Evolutionary conservation across 495 filamentous ascomycete species (phyloP).

Genomic region (Penicillium riverlandense): DNA sequence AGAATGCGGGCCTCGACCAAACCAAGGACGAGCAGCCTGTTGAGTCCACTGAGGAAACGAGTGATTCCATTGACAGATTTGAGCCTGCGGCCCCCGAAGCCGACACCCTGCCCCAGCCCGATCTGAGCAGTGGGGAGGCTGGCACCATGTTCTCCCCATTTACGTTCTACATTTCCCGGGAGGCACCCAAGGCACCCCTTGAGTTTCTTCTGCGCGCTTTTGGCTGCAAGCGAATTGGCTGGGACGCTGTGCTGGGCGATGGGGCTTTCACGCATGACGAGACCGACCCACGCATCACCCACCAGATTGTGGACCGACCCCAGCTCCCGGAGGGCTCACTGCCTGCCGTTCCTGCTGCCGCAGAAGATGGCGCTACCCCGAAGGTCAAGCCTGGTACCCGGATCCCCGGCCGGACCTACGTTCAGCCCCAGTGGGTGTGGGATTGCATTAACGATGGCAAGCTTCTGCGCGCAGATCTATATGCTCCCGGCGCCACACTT

Average conservation of each 20-base stretch:
- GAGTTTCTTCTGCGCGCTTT: constrained; percentile 94
- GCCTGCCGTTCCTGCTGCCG: constrained; percentile 48
- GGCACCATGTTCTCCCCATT: constrained; percentile 73
- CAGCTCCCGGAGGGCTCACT: constrained; percentile 58
- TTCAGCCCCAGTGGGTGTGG: constrained; percentile 99
- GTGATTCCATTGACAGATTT: constrained; percentile 81
- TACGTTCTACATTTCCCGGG: constrained; percentile 88
- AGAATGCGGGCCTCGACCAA: constrained; percentile 34
- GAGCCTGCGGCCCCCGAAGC: constrained; percentile 69
- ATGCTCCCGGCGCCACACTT: constrained; percentile 79
- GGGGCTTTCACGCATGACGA: constrained; percentile 89
- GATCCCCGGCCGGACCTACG: constrained; percentile 80
- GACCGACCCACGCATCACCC: constrained; percentile 79
- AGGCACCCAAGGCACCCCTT: constrained; percentile 82
- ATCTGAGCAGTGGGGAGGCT: constrained; percentile 43
- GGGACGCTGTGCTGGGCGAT: constrained; percentile 83
- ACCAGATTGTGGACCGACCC: constrained; percentile 90
- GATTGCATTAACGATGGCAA: constrained; percentile 87
- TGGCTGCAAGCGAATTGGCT: constrained; percentile 92
- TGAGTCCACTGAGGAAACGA: constrained; percentile 39
- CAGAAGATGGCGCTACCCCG: constrained; percentile 44
- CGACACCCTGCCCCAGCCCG: constrained; percentile 81
- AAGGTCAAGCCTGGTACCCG: constrained; percentile 49
- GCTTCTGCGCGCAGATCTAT: constrained; percentile 78
- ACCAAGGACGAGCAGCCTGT: constrained; percentile 35